Conservation (phyloP, 2,329 filamentous ascomycete genomes). For the Colletotrichum chrysophilum region DNA sequence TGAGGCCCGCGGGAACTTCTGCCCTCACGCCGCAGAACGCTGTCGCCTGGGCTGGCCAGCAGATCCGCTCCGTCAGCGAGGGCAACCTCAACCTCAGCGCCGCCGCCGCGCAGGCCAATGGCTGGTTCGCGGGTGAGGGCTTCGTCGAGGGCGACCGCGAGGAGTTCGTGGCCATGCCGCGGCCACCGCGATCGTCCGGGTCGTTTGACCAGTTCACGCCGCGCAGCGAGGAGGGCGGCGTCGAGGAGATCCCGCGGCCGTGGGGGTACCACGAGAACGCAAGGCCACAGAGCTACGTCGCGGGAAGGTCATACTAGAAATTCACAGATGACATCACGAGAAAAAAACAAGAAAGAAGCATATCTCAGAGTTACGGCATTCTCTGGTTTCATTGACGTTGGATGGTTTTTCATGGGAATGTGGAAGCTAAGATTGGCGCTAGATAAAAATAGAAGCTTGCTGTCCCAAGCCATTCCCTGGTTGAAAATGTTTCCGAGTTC, state of each 20-base stretch:
- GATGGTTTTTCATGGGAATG: background rate
- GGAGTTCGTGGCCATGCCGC: slow-evolving; percentile 9
- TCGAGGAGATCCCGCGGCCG: background rate
- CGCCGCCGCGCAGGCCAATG: background rate
- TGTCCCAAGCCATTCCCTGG: background rate
- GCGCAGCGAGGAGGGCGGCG: background rate
- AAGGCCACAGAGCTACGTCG: slow-evolving; percentile 8
- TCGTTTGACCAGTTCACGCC: slow-evolving; percentile 4
- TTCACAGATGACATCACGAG: background rate
- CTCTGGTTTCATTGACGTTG: background rate
- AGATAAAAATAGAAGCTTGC: background rate
- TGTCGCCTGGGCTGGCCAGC: background rate
- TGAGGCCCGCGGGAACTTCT: slow-evolving; percentile 3
- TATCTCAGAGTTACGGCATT: background rate
- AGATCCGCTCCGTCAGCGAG: slow-evolving; percentile 10
- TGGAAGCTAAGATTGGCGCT: background rate
- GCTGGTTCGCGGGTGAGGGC: slow-evolving; percentile 8
- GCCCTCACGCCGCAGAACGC: background rate
- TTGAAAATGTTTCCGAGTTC: background rate
- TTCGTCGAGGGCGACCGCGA: background rate
- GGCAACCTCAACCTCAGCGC: background rate
- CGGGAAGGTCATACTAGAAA: slow-evolving; percentile 9
- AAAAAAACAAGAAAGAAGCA: background rate
- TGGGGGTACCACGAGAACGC: slow-evolving; percentile 2
- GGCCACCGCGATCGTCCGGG: background rate